Percentiles rank a stretch among this genome's conserved stretches.
phyloP scores from a whole-genome alignment of 352 stramenopile species.

The Sclerospora graminicola region DNA sequence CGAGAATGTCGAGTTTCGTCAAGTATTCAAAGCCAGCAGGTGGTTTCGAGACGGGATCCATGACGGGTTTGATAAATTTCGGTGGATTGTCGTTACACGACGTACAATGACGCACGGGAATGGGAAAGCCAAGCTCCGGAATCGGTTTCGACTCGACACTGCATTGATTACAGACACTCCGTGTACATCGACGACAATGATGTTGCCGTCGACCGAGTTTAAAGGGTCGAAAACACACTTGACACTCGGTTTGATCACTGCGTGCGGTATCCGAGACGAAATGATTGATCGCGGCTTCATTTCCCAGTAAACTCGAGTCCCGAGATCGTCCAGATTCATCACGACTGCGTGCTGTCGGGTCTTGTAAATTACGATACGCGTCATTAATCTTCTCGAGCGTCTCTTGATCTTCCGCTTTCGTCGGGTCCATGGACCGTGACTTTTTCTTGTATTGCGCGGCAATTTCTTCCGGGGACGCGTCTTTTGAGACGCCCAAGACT shows the following conservation, averaged over 20 bases:
- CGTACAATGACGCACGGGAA: constrained; percentile 72
- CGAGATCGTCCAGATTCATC: constrained; percentile 53
- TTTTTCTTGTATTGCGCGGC: constrained; percentile 69
- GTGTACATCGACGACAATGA: constrained; percentile 77
- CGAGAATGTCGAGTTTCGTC: constrained; percentile 72
- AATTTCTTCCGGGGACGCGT: constrained; percentile 64
- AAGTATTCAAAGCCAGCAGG: constrained; percentile 79
- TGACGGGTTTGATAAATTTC: constrained; percentile 69
- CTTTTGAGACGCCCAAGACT: constrained; percentile 51
- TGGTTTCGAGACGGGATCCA: constrained; percentile 67
- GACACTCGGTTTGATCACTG: constrained; percentile 79
- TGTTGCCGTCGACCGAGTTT: constrained; percentile 76
- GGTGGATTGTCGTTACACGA: constrained; percentile 69
- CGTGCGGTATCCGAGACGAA: constrained; percentile 68
- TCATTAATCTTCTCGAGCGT: constrained; percentile 72
- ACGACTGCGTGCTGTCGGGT: constrained; percentile 37
- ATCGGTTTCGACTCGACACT: constrained; percentile 78
- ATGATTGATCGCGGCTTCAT: constrained; percentile 23
- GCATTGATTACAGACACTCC: constrained; percentile 78
- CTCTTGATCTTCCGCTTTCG: constrained; percentile 50
- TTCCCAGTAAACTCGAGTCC: constrained; percentile 35
- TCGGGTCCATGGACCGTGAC: constrained; percentile 49
- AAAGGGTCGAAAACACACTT: constrained; percentile 83
- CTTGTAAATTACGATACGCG: constrained; percentile 63
- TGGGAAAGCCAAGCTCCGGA: constrained; percentile 66